Base-by-base conservation (phyloP, 352 stramenopile species). In the Thraustochytrium striatum region DNA sequence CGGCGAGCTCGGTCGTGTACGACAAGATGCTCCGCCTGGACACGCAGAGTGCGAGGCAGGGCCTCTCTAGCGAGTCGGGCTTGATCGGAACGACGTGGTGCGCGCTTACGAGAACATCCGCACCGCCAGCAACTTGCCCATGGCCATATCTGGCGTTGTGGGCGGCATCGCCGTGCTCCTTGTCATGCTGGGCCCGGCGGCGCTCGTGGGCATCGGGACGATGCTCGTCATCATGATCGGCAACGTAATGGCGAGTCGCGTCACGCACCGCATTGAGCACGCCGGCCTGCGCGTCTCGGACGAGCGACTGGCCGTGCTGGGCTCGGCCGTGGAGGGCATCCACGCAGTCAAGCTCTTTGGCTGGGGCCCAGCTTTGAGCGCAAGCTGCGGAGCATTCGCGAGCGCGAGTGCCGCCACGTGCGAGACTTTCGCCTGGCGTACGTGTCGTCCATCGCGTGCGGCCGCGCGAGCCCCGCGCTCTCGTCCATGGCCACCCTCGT, bases 301-400 rank as follows among this genome's bases (percentile, higher is more conserved):
- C 39, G 65, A 75, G 65, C 65, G 65, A 3, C 65, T 75, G 5
- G 58, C 65, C 30, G 52, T 75, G 65, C 44, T 75, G 19, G 28
- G 9, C 21, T 19, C 65, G 3, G 65, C 68, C 28, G 16, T 75
- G 32, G 65, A 75, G 36, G 65, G 65, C 25, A 75, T 75, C 30
- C 65, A 43, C 50, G 65, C 65, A 11, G 65, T 75, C 65, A 75
- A 75, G 65, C 65, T 75, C 65, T 75, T 75, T 72, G 65, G 65
- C 52, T 75, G 65, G 65, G 65, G 25, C 13, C 30, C 65, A 52
- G 61, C 8, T 21, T 75, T 55, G 0, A 30, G 52, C 44, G 52
- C 7, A 58, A 61, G 35, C 65, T 75, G n/a, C 65, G 36, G 8
- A 38, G 52, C 43, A 38, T 75, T 3, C 65, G 65, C 30, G 65